Base-by-base conservation (phyloP, 495 filamentous ascomycete species). In the Hypoxylon cercidicola region DNA sequence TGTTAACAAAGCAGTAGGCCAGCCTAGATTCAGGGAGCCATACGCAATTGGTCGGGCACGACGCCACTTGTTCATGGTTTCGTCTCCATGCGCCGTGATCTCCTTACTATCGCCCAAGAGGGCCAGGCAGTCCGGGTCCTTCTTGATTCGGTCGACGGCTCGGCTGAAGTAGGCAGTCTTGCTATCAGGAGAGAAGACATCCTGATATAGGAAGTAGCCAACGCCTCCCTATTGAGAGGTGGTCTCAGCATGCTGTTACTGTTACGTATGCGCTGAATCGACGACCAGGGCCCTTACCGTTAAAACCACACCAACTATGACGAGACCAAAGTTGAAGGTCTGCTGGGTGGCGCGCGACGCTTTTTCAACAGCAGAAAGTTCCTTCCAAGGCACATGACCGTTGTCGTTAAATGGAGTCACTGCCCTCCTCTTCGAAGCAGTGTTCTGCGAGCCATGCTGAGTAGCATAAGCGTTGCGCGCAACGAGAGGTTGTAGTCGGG, bases 121-220 rank as follows among this genome's bases (percentile, higher is more conserved):
- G 56, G 87, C 84, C 23, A 84, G 80, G 69, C 90, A 94, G 41
- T 84, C 77, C 12, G 84, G 70, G 70, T 96, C 90, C 34, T 82
- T 79, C 72, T 88, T 89, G 70, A 99, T 87, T 41, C 88, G 87
- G 63, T 91, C 84, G 30, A 96, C 89, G 1, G 92, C 91, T 41
- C 89, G 88, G 75, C 96, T 97, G 79, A 96, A 99, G 75, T 96
- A 90, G 68, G 86, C 86, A 21, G 89, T 92, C 73, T 89, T 89
- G 76, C 91, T 93, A 72, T 94, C 89, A 2, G 90, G 86, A 11
- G 91, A 89, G 73, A 98, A 89, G 16, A 98, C 90, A 47, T 99
- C 95, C 9, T 83, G 81, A 73, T 91, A 98, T 28, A 99, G 83
- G 34, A 96, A 77, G 60, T 89, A 90, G 60, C 85, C 81, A 16